Evolutionary conservation across 192 early-diverging fungal genomes (phyloP).

Genomic region (Coemansia sp.): DNA sequence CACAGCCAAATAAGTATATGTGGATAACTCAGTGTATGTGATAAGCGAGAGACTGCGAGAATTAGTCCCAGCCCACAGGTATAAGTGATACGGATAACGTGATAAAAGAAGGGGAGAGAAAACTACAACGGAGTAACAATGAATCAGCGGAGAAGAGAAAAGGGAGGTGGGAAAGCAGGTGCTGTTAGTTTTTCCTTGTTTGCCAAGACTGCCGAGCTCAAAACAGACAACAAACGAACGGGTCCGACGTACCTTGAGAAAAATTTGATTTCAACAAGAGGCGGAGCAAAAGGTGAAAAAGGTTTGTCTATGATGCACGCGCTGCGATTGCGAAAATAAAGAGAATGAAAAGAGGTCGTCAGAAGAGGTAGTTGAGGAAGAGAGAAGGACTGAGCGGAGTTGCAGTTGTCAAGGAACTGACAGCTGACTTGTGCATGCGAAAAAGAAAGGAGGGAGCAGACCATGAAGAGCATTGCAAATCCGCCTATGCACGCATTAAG

Average conservation of each 20-base stretch:
- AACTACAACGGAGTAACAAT: slow-evolving; percentile 12
- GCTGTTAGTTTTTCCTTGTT: slow-evolving; percentile 2
- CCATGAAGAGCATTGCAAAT: background rate
- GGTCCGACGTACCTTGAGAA: slow-evolving; percentile 7
- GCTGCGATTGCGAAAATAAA: background rate
- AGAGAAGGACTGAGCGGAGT: slow-evolving; percentile 8
- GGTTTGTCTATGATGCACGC: slow-evolving; percentile 2
- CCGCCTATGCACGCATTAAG: slow-evolving; percentile 2
- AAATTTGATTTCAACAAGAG: slow-evolving; percentile 7
- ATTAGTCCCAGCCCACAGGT: slow-evolving; percentile 8
- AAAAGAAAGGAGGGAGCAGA: background rate
- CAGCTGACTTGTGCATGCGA: background rate
- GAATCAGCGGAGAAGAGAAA: slow-evolving; percentile 4
- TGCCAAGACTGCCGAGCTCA: slow-evolving; percentile 2
- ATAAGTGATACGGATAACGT: slow-evolving; percentile 20
- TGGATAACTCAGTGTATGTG: slow-evolving; percentile 11
- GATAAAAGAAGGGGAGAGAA: slow-evolving; percentile 5
- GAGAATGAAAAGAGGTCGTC: background rate
- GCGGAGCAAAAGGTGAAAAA: background rate
- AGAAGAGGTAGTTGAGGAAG: background rate
- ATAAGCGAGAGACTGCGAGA: background rate
- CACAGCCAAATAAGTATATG: slow-evolving; percentile 10
- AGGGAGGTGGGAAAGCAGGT: background rate
- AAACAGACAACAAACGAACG: slow-evolving; percentile 16
- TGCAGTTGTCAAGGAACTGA: slow-evolving; percentile 5